phyloP scores from a whole-genome alignment of 305 asterid species.

The Plantago lanceolata region DNA sequence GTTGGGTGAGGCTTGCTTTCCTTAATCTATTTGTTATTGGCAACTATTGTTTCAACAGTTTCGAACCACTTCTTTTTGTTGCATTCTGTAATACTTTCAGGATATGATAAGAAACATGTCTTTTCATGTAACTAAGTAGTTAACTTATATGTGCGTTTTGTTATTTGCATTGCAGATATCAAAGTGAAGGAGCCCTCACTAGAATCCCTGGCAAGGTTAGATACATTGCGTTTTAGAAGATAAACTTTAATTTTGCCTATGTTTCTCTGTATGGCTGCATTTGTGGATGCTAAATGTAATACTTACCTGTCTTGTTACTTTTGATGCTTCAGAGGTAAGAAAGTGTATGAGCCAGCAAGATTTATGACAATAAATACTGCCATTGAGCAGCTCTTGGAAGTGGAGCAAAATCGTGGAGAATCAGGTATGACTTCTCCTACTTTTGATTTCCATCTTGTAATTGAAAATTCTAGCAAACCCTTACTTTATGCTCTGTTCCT shows the following conservation, averaged over 20 bases:
- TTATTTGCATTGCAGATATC: conserved; percentile 52
- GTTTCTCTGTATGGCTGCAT: background rate
- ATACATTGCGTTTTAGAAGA: conserved; percentile 1
- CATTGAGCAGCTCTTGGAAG: conserved; percentile 87
- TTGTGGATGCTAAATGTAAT: conserved; percentile 17
- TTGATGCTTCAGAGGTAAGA: conserved; percentile 58
- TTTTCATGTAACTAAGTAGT: background rate
- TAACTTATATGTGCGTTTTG: background rate
- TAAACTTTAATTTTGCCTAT: conserved; percentile 1
- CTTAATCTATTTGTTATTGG: no score
- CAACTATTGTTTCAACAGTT: no score
- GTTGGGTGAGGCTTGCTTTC: conserved; percentile 42
- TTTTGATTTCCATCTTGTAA: background rate
- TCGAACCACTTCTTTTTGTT: no score
- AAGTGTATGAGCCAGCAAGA: conserved; percentile 77
- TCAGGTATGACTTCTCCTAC: conserved; percentile 37
- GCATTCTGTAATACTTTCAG: no score
- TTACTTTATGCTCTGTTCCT: background rate
- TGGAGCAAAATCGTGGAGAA: conserved; percentile 51
- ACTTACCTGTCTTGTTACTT: background rate
- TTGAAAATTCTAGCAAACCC: no score
- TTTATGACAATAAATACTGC: conserved; percentile 80
- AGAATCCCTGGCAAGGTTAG: conserved; percentile 89
- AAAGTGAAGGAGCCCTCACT: conserved; percentile 81
- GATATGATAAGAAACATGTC: no score